phyloP scores from a whole-genome alignment of 331 rosid species.

The Pyrus hybrid region DNA sequence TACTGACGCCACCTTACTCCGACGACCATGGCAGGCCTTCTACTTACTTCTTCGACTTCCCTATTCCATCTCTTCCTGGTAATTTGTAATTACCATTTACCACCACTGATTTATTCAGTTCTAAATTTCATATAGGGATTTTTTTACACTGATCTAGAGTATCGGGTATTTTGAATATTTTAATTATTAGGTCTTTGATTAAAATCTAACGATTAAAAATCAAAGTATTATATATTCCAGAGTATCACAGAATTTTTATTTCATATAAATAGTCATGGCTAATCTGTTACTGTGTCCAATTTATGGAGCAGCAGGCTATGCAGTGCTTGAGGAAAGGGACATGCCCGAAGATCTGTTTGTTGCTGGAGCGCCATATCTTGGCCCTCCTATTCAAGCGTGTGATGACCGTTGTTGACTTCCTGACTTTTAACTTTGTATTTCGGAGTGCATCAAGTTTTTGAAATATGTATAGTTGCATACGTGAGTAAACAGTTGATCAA shows the following conservation, averaged over 20 bases:
- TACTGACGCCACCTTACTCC: conserved; percentile 60
- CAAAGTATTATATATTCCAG: too few species aligned
- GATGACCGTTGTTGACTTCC: background rate
- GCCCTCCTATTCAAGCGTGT: conserved; percentile 24
- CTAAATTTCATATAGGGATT: too few species aligned
- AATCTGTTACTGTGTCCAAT: background rate
- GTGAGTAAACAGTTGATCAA: too few species aligned
- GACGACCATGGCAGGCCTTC: conserved; percentile 47
- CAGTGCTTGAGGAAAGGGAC: conserved; percentile 44
- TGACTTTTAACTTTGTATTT: too few species aligned
- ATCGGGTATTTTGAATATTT: too few species aligned
- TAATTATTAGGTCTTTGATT: too few species aligned
- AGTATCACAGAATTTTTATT: too few species aligned
- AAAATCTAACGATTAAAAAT: too few species aligned
- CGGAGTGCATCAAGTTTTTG: too few species aligned
- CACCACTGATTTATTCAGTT: too few species aligned
- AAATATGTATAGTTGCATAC: too few species aligned
- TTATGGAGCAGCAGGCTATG: conserved; percentile 34
- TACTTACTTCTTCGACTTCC: conserved; percentile 45
- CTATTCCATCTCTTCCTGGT: conserved; percentile 52
- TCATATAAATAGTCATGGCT: background rate
- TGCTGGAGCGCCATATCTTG: conserved; percentile 53
- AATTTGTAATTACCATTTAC: background rate
- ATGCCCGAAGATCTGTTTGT: conserved; percentile 44
- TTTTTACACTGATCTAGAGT: too few species aligned